Evolutionary conservation across 768 basidiomycete genomes (phyloP), one percentile per base, ranked within the genome.

Genomic region (Naganishia onofrii): DNA sequence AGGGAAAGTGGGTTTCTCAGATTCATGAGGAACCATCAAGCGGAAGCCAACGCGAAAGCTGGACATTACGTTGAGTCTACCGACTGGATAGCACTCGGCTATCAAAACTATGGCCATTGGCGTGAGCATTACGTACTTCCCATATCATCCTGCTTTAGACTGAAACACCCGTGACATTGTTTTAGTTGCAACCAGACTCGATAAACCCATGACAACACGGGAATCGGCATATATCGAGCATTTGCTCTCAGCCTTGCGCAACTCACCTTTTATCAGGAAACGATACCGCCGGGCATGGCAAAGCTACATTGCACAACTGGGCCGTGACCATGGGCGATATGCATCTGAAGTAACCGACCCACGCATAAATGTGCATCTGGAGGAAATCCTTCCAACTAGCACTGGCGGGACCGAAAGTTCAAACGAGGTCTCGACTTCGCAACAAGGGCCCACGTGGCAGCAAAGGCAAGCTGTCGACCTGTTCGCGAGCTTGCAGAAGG

Each of bases 31-130:
- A n/a, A 9, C 3, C 31, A 19, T 31, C 31, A 38, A 13, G 57
- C 57, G 26, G n/a, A 26, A 63, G 60, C 26, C 21, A 26, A 63
- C 38, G 60, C 60, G 31, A 36, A 19, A 44, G 60, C 60, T 23
- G 29, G 42, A 3, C 38, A 34, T 12, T 17, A 7, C 3, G 60
- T 28, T 0, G 60, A 44, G 23, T 42, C 38, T 12, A 63, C 60
- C 13, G 60, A 63, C 38, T 63, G 60, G 60, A 12, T 12, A 26
- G 46, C 60, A 17, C 2, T 44, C 2, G 60, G 60, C 1, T 63
- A 4, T 42, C 36, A 42, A 28, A 42, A 44, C 38, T 63, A 63
- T 42, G 60, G 60, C n/a, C 38, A 63, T 23, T 63, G 60, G 60
- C 38, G 60, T 63, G 23, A 63, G 60, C 17, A n/a, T 32, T 32